A percentile compares a stretch with the other conserved stretches of the same genome.
These are phyloP conservation scores for Gossypium bickii DNA, from an alignment of 345 rosid genomes.

Conservation along the genomic window DNA sequence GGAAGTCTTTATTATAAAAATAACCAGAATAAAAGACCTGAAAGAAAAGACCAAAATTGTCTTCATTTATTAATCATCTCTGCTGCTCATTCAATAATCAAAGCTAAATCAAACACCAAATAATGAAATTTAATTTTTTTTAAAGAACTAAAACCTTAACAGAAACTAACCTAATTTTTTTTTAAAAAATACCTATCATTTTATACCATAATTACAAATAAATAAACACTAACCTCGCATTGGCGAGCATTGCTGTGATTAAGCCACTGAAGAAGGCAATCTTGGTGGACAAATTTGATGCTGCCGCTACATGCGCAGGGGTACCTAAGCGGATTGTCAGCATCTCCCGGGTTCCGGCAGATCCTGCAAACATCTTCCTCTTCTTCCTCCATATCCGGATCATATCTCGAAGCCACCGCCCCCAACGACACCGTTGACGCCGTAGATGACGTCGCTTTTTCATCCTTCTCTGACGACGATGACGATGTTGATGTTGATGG, in stretches of 20 bases:
- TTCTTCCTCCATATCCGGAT: conserved; percentile 71
- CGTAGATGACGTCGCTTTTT: conserved; percentile 17
- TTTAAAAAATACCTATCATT: conserved; percentile 5
- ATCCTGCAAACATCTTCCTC: conserved; percentile 99
- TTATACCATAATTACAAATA: neutral
- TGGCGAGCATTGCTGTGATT: conserved; percentile 98
- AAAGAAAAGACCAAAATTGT: neutral
- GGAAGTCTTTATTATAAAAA: neutral
- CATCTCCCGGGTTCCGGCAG: conserved; percentile 94
- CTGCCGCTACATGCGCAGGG: conserved; percentile 99
- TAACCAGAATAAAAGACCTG: neutral
- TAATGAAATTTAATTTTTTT: neutral
- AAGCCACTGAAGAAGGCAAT: conserved; percentile 99
- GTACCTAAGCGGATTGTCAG: conserved; percentile 82
- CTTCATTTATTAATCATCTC: neutral
- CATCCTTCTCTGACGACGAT: conserved; percentile 13
- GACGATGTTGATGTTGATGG: conserved; percentile 12
- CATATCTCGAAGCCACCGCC: conserved; percentile 26
- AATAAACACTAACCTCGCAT: conserved; percentile 69
- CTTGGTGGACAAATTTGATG: conserved; percentile 95
- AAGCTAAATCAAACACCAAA: neutral
- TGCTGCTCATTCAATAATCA: neutral
- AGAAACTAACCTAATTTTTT: neutral
- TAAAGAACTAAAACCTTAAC: conserved; percentile 1
- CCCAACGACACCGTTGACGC: conserved; percentile 18